Evolutionary conservation across 257 asterid species (phyloP).

Genomic region (Fraxinus quadrangulata): DNA sequence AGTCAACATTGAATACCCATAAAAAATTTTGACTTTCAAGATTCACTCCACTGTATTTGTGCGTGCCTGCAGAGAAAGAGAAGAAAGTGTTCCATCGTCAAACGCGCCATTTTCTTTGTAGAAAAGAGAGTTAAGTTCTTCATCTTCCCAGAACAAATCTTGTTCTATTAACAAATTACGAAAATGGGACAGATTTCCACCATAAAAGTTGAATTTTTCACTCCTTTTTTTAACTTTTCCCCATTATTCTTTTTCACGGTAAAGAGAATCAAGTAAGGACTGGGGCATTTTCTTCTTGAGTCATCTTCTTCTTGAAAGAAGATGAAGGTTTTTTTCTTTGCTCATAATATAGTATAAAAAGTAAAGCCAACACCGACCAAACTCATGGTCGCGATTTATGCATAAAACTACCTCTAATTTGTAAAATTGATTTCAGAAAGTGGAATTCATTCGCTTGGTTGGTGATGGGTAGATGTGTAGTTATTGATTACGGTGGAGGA

Average conservation of each 20-base stretch:
- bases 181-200: not conserved
- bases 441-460: too few relatives aligned
- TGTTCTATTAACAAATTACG: constrained; percentile 34
- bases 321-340: not conserved
- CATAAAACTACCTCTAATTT: too few relatives aligned
- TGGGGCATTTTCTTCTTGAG: constrained; percentile 30
- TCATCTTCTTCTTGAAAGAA: constrained; percentile 36
- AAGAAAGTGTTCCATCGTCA: not conserved
- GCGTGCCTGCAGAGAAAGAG: constrained; percentile 33
- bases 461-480: too few relatives aligned
- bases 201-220: not conserved
- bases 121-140: constrained; percentile 53
- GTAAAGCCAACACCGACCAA: not conserved
- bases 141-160: constrained; percentile 56
- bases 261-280: constrained; percentile 44
- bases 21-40: constrained; percentile 37
- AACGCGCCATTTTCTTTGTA: constrained; percentile 51
- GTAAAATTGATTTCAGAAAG: too few relatives aligned
- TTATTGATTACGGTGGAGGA: too few relatives aligned
- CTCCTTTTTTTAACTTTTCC: constrained; percentile 21
- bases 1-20: constrained; percentile 55
- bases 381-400: too few relatives aligned
- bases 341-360: constrained; percentile 32
- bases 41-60: constrained; percentile 52
- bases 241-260: constrained; percentile 48